Conservation (phyloP, 1,284 basidiomycete species). For the Dichomitus squalens region DNA sequence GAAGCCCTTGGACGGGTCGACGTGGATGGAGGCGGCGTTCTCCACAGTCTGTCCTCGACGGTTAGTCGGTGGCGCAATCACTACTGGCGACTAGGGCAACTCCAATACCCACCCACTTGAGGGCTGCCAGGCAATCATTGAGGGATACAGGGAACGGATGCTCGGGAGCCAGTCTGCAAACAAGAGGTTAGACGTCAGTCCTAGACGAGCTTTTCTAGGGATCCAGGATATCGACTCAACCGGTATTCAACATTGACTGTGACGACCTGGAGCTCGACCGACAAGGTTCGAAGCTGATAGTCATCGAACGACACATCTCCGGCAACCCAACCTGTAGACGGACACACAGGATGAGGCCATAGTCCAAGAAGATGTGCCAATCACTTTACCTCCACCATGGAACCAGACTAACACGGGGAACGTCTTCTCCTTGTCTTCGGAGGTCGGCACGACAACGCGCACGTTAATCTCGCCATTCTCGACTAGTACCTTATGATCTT, state of each 20-base stretch:
- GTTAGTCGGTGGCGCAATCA: not conserved
- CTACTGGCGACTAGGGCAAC: not conserved
- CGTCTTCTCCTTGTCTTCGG: too few relatives aligned
- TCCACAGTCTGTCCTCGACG: conserved; percentile 5
- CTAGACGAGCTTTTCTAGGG: too few relatives aligned
- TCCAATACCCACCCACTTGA: conserved; percentile 33
- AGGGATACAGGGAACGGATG: conserved; percentile 40
- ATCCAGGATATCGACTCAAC: not conserved
- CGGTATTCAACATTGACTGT: conserved; percentile 3
- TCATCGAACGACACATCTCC: conserved; percentile 4
- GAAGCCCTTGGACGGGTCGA: conserved; percentile 22
- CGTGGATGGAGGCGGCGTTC: conserved; percentile 7
- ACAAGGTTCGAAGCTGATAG: not conserved
- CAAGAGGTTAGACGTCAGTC: too few relatives aligned
- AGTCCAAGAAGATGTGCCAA: too few relatives aligned
- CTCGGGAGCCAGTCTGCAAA: conserved; percentile 43
- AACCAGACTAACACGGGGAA: too few relatives aligned
- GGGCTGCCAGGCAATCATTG: conserved; percentile 38
- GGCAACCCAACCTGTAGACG: too few relatives aligned
- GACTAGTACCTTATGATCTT: too few relatives aligned
- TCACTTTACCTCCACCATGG: too few relatives aligned
- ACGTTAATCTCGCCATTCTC: too few relatives aligned
- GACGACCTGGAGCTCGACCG: conserved; percentile 2
- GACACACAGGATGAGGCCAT: too few relatives aligned
- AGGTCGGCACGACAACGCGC: too few relatives aligned